Base-by-base conservation (phyloP, 1,139 yeast genomes). In the Torulaspora pretoriensis region DNA sequence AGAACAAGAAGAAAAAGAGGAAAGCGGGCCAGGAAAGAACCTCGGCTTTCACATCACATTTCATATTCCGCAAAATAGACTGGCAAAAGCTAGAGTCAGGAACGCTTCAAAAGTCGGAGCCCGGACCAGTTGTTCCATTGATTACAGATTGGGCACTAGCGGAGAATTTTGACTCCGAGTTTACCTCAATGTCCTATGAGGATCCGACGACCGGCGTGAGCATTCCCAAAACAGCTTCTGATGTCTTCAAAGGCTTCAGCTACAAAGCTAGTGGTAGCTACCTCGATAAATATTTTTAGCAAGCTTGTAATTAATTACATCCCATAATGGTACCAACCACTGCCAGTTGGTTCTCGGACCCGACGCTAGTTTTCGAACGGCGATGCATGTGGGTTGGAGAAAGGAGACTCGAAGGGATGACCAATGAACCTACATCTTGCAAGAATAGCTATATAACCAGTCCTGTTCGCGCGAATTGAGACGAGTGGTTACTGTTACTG, bases 111-210 rank as follows among this genome's bases (percentile, higher is more conserved):
- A 57, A 53, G 13, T 65, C 64, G 2, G 61, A 76, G 34, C 63
- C 68, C 41, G 96, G 97, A 1, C 97, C 98, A 0, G 88, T 92
- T 39, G 72, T 81, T 26, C 97, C 97, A 0, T 68, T 84, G 9
- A 83, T 90, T 41, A 86, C 96, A 0, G 86, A 89, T 58, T 90
- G 95, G 10, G 80, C 76, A 27, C 68, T 87, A 52, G 98, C 98
- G 0, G 97, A 92, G 63, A 92, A 92, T 62, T 92, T 92, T 63
- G 95, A 92, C 57, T 68, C 75, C 16, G 95, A 88, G 55, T 92
- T 90, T 66, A 90, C 97, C 0, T 80, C 77, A n/a, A 80, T 89
- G 86, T 63, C 67, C 17, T 57, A 63, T 35, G 64, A 63, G 33
- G 58, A 57, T 30, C 55, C 55, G 16, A 50, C 52, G 38, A 43